Evolutionary conservation across 2,329 filamentous ascomycete genomes (phyloP).

Genomic region (Epichloe scottii): DNA sequence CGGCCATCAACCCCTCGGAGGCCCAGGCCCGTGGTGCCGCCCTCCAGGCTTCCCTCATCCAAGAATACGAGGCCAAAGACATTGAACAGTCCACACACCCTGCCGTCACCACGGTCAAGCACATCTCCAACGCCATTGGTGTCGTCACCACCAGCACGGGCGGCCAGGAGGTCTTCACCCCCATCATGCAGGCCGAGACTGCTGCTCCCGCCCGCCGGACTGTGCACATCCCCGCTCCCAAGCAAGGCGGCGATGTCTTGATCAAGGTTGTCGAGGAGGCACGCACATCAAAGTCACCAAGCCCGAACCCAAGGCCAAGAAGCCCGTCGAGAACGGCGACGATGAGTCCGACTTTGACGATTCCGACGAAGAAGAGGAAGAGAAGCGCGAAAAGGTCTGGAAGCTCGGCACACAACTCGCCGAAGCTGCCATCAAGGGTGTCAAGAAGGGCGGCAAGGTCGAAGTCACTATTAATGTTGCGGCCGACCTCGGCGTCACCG

Average conservation of each 20-base stretch:
- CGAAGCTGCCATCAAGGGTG: slow-evolving; percentile 69
- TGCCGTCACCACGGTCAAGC: slow-evolving; percentile 85
- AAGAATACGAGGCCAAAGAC: slow-evolving; percentile 86
- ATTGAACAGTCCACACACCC: slow-evolving; percentile 95
- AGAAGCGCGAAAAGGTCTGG: slow-evolving; percentile 83
- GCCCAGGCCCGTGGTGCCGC: slow-evolving; percentile 80
- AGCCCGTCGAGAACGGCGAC: slow-evolving; percentile 48
- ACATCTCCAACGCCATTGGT: slow-evolving; percentile 79
- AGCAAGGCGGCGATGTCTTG: slow-evolving; percentile 76
- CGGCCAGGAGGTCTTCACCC: slow-evolving; percentile 59
- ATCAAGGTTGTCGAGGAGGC: slow-evolving; percentile 75
- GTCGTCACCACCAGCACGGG: slow-evolving; percentile 54
- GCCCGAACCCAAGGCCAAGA: slow-evolving; percentile 66
- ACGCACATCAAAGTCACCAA: slow-evolving; percentile 91
- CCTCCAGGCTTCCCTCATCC: slow-evolving; percentile 86
- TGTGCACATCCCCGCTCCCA: slow-evolving; percentile 62
- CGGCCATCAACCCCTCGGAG: slow-evolving; percentile 87
- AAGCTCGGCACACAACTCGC: slow-evolving; percentile 74
- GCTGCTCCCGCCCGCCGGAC: slow-evolving; percentile 80
- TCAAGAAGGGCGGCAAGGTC: slow-evolving; percentile 82
- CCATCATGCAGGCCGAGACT: slow-evolving; percentile 75
- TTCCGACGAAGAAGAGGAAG: slow-evolving; percentile 66
- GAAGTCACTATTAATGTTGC: slow-evolving; percentile 87
- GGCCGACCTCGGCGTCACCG: slow-evolving; percentile 64
- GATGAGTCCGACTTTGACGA: slow-evolving; percentile 48